Evolutionary conservation across 1,284 basidiomycete genomes (phyloP).

Genomic region (Coniferiporia weirii): DNA sequence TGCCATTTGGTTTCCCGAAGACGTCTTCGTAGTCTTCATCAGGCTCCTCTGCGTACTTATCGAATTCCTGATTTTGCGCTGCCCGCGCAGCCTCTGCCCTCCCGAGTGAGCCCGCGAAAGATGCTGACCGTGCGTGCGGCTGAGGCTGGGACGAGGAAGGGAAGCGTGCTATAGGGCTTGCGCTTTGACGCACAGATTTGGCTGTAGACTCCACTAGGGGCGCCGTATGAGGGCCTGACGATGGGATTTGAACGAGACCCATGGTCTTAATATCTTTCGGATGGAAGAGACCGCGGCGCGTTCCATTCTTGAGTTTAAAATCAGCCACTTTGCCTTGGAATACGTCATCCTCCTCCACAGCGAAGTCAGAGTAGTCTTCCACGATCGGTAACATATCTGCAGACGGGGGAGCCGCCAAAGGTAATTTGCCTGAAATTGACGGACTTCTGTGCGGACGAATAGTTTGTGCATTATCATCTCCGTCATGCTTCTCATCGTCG

Average conservation of each 20-base stretch:
- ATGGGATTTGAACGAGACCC: slow-evolving; percentile 39
- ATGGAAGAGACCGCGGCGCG: slow-evolving; percentile 73
- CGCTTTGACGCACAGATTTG: slow-evolving; percentile 30
- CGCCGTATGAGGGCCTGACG: slow-evolving; percentile 56
- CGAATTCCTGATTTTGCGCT: slow-evolving; percentile 54
- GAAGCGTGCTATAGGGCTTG: slow-evolving; percentile 20
- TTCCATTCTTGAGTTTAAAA: slow-evolving; percentile 75
- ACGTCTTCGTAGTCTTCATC: slow-evolving; percentile 88
- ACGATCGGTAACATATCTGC: slow-evolving; percentile 59
- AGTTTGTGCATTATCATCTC: slow-evolving; percentile 70
- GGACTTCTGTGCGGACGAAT: slow-evolving; percentile 72
- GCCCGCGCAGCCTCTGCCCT: slow-evolving; percentile 49
- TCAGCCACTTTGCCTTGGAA: slow-evolving; percentile 74
- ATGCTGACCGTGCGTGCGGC: slow-evolving; percentile 44
- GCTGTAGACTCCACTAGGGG: slow-evolving; percentile 49
- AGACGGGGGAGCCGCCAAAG: slow-evolving; percentile 56
- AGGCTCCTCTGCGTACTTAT: slow-evolving; percentile 81
- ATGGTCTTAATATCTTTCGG: slow-evolving; percentile 81
- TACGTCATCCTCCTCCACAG: slow-evolving; percentile 68
- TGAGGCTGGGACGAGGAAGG: slow-evolving; percentile 23
- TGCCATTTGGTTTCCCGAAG: slow-evolving; percentile 70
- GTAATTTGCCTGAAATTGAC: slow-evolving; percentile 40
- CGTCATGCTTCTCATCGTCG: slow-evolving; percentile 60
- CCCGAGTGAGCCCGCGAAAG: slow-evolving; percentile 61
- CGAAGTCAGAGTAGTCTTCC: slow-evolving; percentile 89